A percentile compares a stretch with the other conserved stretches of the same genome.
Conservation (phyloP, 768 basidiomycete genomes). For the Lactarius sanguifluus region DNA sequence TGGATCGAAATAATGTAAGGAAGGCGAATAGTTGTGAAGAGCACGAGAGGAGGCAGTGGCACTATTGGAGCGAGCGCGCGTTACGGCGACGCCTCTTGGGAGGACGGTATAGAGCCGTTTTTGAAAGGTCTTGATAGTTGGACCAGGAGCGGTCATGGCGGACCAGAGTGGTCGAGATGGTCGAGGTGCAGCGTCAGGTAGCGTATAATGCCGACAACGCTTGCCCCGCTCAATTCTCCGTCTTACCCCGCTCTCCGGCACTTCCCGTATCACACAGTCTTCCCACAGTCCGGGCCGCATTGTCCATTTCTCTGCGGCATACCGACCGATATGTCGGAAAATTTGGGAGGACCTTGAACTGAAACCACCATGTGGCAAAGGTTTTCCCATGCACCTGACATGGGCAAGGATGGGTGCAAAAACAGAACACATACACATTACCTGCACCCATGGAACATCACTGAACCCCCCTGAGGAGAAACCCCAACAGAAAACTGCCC, state of each 20-base stretch:
- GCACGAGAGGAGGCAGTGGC: constrained; percentile 42
- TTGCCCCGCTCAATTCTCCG: constrained; percentile 7
- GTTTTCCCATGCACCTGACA: too few relatives aligned
- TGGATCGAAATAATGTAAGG: constrained; percentile 45
- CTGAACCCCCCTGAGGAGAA: too few relatives aligned
- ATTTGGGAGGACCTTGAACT: too few relatives aligned
- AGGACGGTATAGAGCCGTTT: constrained; percentile 51
- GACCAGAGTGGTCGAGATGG: neutral
- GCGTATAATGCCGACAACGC: neutral
- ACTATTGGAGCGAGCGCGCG: constrained; percentile 45
- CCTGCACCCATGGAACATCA: too few relatives aligned
- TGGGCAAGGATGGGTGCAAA: too few relatives aligned
- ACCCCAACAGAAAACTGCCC: too few relatives aligned
- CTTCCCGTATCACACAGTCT: neutral
- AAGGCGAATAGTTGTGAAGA: constrained; percentile 42
- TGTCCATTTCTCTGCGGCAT: too few relatives aligned
- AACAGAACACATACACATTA: too few relatives aligned
- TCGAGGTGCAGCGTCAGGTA: neutral
- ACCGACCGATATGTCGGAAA: too few relatives aligned
- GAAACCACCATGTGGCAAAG: too few relatives aligned
- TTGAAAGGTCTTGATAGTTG: constrained; percentile 50
- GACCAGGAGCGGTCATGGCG: constrained; percentile 40
- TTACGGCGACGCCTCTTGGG: constrained; percentile 39
- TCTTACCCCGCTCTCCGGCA: neutral
- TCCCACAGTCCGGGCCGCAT: too few relatives aligned